Conservation (phyloP, 1,284 basidiomycete species). For the Trametes pubescens region DNA sequence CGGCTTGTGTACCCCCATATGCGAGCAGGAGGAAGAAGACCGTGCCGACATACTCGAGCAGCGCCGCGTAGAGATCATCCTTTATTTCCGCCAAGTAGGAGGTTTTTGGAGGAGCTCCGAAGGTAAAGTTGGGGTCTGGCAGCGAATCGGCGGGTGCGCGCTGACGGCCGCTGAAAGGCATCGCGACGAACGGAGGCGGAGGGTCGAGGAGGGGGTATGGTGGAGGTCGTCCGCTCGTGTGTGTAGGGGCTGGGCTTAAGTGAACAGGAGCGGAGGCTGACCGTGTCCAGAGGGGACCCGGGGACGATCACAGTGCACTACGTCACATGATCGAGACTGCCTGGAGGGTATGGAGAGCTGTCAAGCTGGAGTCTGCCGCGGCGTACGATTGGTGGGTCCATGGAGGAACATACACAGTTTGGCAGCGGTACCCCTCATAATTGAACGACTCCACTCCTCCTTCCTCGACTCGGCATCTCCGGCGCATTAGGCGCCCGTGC, state of each 20-base stretch:
- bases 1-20: constrained; percentile 65
- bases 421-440: constrained; percentile 6
- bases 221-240: not conserved
- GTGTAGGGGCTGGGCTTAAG: not conserved
- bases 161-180: constrained; percentile 15
- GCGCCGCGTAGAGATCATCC: constrained; percentile 55
- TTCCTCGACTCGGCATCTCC: constrained; percentile 12
- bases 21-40: constrained; percentile 68
- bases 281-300: constrained; percentile 6
- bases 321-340: constrained; percentile 28
- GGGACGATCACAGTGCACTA: constrained; percentile 14
- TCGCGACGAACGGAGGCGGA: not conserved
- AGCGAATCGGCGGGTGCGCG: constrained; percentile 1
- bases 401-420: not conserved
- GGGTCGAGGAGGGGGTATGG: not conserved
- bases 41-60: constrained; percentile 65
- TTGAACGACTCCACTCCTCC: constrained; percentile 16
- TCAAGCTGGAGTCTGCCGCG: constrained; percentile 11
- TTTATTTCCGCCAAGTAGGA: constrained; percentile 30
- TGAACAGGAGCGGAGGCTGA: constrained; percentile 6
- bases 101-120: constrained; percentile 6
- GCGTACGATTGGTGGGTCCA: constrained; percentile 13
- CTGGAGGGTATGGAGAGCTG: constrained; percentile 18
- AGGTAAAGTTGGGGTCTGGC: constrained; percentile 19
- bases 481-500: constrained; percentile 7